Evolutionary conservation across 164 flowering plant genomes (phyloP).

Genomic region (Hamamelis virginiana): DNA sequence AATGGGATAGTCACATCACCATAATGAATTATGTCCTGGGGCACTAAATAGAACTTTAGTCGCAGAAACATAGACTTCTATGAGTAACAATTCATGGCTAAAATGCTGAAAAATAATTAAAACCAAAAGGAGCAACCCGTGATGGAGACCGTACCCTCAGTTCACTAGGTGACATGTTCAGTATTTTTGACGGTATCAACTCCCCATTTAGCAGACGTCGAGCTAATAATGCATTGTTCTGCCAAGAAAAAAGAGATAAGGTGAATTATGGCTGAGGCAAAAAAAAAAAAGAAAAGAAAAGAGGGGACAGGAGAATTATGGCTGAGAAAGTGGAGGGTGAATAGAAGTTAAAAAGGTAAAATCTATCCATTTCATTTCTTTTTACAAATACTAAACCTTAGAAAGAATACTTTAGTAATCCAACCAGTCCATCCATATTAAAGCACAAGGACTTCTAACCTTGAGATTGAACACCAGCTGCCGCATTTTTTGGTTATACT

Average conservation of each 20-base stretch:
- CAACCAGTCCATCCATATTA: neutral
- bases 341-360: neutral
- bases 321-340: neutral
- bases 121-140: no score
- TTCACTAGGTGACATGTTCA: constrained; percentile 80
- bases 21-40: no score
- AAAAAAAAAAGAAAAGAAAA: no score
- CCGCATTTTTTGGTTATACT: constrained; percentile 89
- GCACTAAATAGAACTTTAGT: no score
- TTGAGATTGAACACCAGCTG: constrained; percentile 72
- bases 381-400: neutral
- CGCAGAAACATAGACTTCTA: no score
- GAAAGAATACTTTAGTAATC: neutral
- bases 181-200: constrained; percentile 72
- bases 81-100: no score
- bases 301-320: no score
- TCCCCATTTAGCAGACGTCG: constrained; percentile 70
- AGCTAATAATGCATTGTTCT: constrained; percentile 62
- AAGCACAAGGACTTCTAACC: constrained; percentile 39
- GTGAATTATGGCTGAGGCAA: no score
- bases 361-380: neutral
- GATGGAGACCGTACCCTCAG: constrained; percentile 55
- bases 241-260: constrained; percentile 20
- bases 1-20: no score
- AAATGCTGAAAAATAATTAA: no score